Percentiles rank a stretch among this genome's conserved stretches.
phyloP scores from a whole-genome alignment of 2,329 filamentous ascomycete genomes.

The Remersonia thermophila region DNA sequence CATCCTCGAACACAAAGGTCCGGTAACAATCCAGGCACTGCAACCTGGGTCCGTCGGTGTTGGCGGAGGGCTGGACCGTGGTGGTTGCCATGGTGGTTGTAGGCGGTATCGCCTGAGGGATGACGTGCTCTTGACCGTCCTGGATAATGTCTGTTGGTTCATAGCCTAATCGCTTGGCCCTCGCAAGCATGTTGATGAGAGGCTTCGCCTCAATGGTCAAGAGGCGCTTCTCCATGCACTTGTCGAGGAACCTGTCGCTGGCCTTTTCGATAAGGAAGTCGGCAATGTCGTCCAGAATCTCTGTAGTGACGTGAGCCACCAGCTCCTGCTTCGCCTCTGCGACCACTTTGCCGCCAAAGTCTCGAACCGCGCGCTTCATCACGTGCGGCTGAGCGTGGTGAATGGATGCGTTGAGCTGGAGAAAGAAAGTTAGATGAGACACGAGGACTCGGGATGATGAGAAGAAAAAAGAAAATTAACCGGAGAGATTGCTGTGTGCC shows the following conservation, averaged over 20 bases:
- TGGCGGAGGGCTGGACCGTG: no score
- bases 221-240: constrained; percentile 37
- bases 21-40: constrained; percentile 18
- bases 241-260: constrained; percentile 39
- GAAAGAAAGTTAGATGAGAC: constrained; percentile 5
- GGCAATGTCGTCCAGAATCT: constrained; percentile 34
- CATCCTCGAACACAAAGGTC: constrained; percentile 11
- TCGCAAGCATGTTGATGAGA: constrained; percentile 44
- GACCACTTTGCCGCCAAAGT: constrained; percentile 35
- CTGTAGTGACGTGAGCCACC: constrained; percentile 25
- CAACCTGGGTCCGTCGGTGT: constrained; percentile 1
- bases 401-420: constrained; percentile 38
- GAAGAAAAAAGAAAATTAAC: no score
- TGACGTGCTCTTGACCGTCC: constrained; percentile 28
- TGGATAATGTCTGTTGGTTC: constrained; percentile 37
- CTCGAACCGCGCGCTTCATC: constrained; percentile 27
- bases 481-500: no score
- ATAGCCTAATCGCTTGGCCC: constrained; percentile 45
- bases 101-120: constrained; percentile 15
- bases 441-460: background rate
- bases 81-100: no score
- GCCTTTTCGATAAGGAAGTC: constrained; percentile 33
- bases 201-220: constrained; percentile 41
- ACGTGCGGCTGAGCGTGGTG: constrained; percentile 29
- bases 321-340: constrained; percentile 29